Evolutionary conservation across 805 yeast species (phyloP).

Genomic region (Ogataea philodendri): DNA sequence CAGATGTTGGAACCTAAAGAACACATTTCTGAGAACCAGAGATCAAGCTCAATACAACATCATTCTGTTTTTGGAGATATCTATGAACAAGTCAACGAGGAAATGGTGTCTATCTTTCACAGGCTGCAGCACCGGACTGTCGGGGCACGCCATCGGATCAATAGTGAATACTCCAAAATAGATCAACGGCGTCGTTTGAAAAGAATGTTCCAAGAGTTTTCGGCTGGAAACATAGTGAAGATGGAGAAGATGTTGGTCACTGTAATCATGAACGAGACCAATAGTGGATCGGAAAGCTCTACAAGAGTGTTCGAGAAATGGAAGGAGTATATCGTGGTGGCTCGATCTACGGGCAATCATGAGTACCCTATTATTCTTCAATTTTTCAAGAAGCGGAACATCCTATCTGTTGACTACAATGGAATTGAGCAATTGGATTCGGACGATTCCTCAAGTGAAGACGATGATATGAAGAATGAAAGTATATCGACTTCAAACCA

Average conservation of each 20-base stretch:
- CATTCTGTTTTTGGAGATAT: slow-evolving; percentile 14
- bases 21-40: not conserved
- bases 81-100: slow-evolving; percentile 19
- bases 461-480: slow-evolving; percentile 6
- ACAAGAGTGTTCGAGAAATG: slow-evolving; percentile 67
- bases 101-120: slow-evolving; percentile 19
- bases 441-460: slow-evolving; percentile 12
- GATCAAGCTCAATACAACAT: slow-evolving; percentile 1
- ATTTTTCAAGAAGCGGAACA: slow-evolving; percentile 50
- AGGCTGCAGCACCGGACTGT: slow-evolving; percentile 26
- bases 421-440: slow-evolving; percentile 12
- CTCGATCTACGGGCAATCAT: slow-evolving; percentile 55
- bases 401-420: slow-evolving; percentile 25
- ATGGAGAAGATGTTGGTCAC: slow-evolving; percentile 65
- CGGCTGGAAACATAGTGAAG: slow-evolving; percentile 62
- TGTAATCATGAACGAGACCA: slow-evolving; percentile 40
- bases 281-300: slow-evolving; percentile 38
- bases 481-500: slow-evolving; percentile 5
- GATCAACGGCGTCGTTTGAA: slow-evolving; percentile 25
- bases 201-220: slow-evolving; percentile 34
- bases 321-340: slow-evolving; percentile 75
- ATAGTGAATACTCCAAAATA: slow-evolving; percentile 17
- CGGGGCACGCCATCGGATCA: slow-evolving; percentile 22
- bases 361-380: slow-evolving; percentile 59
- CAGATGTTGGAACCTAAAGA: slow-evolving; percentile 17